A percentile compares a stretch with the other conserved stretches of the same genome.
Evolutionary conservation across 2,329 filamentous ascomycete genomes (phyloP).

Genomic region (Aspergillus tubingensis): DNA sequence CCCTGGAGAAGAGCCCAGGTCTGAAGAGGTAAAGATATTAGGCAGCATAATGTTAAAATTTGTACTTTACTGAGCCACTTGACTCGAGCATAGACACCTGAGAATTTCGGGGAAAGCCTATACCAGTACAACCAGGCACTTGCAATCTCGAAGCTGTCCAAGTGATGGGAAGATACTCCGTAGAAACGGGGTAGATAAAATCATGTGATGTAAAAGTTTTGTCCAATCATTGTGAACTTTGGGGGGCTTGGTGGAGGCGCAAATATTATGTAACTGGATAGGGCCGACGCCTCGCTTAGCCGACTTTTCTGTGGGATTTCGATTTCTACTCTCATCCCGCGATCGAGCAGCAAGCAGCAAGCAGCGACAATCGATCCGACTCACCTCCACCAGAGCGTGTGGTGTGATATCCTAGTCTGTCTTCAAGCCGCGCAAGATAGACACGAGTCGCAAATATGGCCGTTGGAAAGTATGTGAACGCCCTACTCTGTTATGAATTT

Average conservation of each 20-base stretch:
- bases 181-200: not conserved
- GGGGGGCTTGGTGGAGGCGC: constrained; percentile 16
- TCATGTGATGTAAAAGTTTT: not conserved
- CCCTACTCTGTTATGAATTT: constrained; percentile 5
- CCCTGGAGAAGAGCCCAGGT: too few species aligned
- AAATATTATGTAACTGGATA: constrained; percentile 37
- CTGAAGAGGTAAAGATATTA: too few species aligned
- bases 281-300: constrained; percentile 47
- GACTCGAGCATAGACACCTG: too few species aligned
- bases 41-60: too few species aligned
- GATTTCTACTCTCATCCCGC: constrained; percentile 38
- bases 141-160: too few species aligned
- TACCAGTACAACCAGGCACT: too few species aligned
- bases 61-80: too few species aligned
- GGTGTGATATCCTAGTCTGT: constrained; percentile 47
- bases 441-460: constrained; percentile 70
- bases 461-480: constrained; percentile 70
- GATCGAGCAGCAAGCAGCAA: constrained; percentile 35
- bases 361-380: constrained; percentile 39
- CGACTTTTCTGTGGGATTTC: constrained; percentile 50
- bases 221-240: constrained; percentile 10
- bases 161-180: too few species aligned
- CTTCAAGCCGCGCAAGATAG: constrained; percentile 45
- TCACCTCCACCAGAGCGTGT: constrained; percentile 39
- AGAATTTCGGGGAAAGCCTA: too few species aligned